phyloP scores from a whole-genome alignment of 148 eudicot species.

The Nepenthes gracilis region DNA sequence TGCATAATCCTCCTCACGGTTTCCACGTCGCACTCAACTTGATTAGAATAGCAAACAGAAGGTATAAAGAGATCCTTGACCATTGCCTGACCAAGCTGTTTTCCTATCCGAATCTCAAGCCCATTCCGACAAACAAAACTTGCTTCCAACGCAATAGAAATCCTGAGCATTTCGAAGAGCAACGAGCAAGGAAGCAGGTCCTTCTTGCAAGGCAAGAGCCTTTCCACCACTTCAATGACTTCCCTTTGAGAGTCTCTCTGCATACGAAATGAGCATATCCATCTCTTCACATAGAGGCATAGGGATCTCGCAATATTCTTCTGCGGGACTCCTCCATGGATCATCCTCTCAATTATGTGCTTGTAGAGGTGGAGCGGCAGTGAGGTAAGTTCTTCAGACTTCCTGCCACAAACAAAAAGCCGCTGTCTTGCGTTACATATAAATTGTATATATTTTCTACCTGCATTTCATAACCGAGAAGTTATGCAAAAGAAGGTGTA shows the following conservation, averaged over 20 bases:
- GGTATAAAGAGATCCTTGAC: slow-evolving; percentile 53
- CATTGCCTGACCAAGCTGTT: slow-evolving; percentile 34
- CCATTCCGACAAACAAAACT: slow-evolving; percentile 25
- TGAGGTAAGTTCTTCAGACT: slow-evolving; percentile 29
- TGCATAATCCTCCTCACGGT: slow-evolving; percentile 47
- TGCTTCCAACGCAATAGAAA: slow-evolving; percentile 25
- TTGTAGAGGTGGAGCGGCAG: slow-evolving; percentile 43
- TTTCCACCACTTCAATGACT: slow-evolving; percentile 40
- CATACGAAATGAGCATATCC: slow-evolving; percentile 13
- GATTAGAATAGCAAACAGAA: slow-evolving; percentile 6
- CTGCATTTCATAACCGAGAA: too few relatives aligned
- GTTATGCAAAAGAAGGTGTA: neutral
- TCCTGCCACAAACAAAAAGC: slow-evolving; percentile 31
- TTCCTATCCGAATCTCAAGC: slow-evolving; percentile 52
- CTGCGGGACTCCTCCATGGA: slow-evolving; percentile 19
- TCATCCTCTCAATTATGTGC: slow-evolving; percentile 29
- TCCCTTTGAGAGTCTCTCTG: slow-evolving; percentile 23
- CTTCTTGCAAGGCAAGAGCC: slow-evolving; percentile 37
- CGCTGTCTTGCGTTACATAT: slow-evolving; percentile 35
- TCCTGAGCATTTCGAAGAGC: slow-evolving; percentile 34
- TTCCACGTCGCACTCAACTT: slow-evolving; percentile 28
- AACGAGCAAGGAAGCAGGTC: slow-evolving; percentile 26
- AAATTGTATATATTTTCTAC: neutral
- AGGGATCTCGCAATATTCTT: slow-evolving; percentile 40
- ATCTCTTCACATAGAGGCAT: slow-evolving; percentile 23